These are phyloP conservation scores for Trametes sp. DNA, from an alignment of 1,284 basidiomycete species.

Conservation along the genomic window DNA sequence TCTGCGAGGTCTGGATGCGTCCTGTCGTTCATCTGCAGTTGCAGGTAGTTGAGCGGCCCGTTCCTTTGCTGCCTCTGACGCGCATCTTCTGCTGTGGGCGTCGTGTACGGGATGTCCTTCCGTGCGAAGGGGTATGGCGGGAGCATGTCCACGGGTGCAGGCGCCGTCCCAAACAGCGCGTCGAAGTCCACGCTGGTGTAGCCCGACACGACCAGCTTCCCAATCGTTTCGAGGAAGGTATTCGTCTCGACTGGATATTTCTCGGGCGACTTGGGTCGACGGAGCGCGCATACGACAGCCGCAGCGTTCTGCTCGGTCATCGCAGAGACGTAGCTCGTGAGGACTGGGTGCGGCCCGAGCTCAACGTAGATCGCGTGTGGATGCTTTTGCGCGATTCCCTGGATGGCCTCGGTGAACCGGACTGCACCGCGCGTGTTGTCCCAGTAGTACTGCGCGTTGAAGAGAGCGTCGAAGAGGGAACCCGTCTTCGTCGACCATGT, in stretches of 20 bases:
- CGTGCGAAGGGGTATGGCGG: conserved; percentile 32
- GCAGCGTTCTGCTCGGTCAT: conserved; percentile 31
- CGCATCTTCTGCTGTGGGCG: conserved; percentile 21
- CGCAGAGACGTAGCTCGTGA: conserved; percentile 42
- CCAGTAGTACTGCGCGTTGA: conserved; percentile 47
- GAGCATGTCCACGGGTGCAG: neutral
- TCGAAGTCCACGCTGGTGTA: conserved; percentile 30
- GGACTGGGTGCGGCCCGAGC: conserved; percentile 47
- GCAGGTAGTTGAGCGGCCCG: conserved; percentile 45
- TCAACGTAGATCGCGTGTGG: conserved; percentile 41
- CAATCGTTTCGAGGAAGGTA: conserved; percentile 22
- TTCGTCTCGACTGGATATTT: conserved; percentile 4
- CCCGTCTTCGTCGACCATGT: conserved; percentile 40
- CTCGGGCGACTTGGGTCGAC: conserved; percentile 32
- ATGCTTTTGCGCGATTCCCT: conserved; percentile 28
- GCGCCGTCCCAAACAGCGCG: conserved; percentile 16
- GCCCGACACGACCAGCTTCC: conserved; percentile 24
- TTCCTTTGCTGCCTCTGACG: conserved; percentile 32
- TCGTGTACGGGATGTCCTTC: conserved; percentile 25
- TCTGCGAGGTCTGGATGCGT: conserved; percentile 49
- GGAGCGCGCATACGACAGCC: conserved; percentile 39
- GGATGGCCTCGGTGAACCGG: conserved; percentile 38
- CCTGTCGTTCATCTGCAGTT: conserved; percentile 43
- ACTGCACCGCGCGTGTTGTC: conserved; percentile 43
- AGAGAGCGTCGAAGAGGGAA: conserved; percentile 25